These are phyloP conservation scores for Hippophae tibetana DNA, from an alignment of 306 rosid genomes.

Conservation along the genomic window DNA sequence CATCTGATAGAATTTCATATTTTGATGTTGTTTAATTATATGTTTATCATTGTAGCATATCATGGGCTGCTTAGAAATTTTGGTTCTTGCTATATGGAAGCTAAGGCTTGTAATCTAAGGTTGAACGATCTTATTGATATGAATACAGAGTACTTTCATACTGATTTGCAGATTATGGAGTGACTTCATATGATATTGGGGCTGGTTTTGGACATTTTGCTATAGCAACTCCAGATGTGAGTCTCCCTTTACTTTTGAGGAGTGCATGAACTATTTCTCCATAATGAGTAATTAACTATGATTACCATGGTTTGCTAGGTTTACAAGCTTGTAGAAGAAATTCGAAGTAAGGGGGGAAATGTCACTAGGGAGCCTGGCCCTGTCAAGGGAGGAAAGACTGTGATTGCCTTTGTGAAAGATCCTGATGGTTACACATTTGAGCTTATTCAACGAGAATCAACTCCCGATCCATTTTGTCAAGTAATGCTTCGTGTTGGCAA, in stretches of 20 bases:
- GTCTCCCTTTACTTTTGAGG: neutral
- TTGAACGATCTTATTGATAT: neutral
- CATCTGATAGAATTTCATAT: neutral
- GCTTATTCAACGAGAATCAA: conserved; percentile 14
- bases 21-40: too few relatives aligned
- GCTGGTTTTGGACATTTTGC: conserved; percentile 83
- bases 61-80: too few relatives aligned
- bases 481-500: conserved; percentile 3
- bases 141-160: neutral
- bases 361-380: conserved; percentile 6
- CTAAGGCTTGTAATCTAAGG: neutral
- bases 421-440: conserved; percentile 17
- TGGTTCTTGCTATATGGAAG: neutral
- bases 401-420: conserved; percentile 9
- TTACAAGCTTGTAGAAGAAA: conserved; percentile 1
- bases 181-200: conserved; percentile 60
- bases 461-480: conserved; percentile 19
- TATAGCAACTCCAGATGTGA: conserved; percentile 64
- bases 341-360: conserved; percentile 6
- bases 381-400: neutral
- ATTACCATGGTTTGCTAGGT: neutral
- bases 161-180: conserved; percentile 52
- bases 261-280: too few relatives aligned
- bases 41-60: too few relatives aligned
- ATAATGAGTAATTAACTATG: too few relatives aligned